Evolutionary conservation across 2,329 filamentous ascomycete genomes (phyloP).

Genomic region (Cladosporium cucumerinum): DNA sequence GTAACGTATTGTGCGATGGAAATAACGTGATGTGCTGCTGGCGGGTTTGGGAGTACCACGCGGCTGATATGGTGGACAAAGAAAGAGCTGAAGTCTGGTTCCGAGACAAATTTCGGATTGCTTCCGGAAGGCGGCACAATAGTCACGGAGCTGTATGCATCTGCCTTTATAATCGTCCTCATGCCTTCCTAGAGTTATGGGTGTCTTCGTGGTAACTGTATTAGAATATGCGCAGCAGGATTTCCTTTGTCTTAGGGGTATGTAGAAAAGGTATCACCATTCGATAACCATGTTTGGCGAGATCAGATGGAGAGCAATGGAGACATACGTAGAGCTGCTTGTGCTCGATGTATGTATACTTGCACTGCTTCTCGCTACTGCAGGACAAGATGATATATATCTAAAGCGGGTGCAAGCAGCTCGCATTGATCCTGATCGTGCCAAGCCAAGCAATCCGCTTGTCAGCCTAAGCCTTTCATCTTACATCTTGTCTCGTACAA

Average conservation of each 20-base stretch:
- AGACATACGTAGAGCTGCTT: not conserved
- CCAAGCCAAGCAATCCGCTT: not conserved
- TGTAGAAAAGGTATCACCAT: not conserved
- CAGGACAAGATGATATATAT: too few relatives aligned
- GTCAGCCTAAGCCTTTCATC: not conserved
- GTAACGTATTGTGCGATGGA: not conserved
- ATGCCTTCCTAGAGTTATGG: not conserved
- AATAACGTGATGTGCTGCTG: not conserved
- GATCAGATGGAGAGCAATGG: not conserved
- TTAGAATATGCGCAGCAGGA: not conserved
- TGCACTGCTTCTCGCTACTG: not conserved
- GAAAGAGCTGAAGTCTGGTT: not conserved
- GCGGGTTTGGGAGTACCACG: not conserved
- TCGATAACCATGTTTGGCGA: not conserved
- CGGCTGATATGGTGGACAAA: not conserved
- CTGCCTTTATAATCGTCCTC: not conserved
- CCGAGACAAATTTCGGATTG: not conserved
- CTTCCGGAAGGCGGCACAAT: not conserved
- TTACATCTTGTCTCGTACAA: not conserved
- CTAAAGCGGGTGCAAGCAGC: too few relatives aligned
- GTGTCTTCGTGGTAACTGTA: not conserved
- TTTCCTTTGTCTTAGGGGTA: not conserved
- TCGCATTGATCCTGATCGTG: not conserved
- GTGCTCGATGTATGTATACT: not conserved
- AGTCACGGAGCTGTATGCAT: not conserved